Evolutionary conservation across 768 basidiomycete genomes (phyloP).

Genomic region (Suillus bovinus): DNA sequence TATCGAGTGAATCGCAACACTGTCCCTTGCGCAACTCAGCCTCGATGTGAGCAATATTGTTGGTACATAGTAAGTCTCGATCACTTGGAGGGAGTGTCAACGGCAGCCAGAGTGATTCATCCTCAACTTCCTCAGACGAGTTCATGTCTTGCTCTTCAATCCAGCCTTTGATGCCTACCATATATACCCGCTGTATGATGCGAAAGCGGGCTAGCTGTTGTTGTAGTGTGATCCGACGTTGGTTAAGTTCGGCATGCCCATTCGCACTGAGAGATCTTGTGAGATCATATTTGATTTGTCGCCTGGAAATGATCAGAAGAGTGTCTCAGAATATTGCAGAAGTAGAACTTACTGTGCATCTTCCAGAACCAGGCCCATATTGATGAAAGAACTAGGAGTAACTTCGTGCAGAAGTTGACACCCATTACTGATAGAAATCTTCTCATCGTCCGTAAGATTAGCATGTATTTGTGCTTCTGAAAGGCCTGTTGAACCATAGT

Average conservation of each 20-base stretch:
- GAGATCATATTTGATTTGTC: slow-evolving; percentile 16
- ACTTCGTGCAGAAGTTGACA: too few relatives aligned
- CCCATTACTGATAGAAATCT: too few relatives aligned
- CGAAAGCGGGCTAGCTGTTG: slow-evolving; percentile 10
- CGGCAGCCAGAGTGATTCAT: slow-evolving; percentile 8
- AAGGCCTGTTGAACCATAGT: too few relatives aligned
- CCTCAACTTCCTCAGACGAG: slow-evolving; percentile 3
- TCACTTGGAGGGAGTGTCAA: neutral
- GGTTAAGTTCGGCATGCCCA: slow-evolving; percentile 1
- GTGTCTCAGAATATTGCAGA: too few relatives aligned
- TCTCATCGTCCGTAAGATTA: too few relatives aligned
- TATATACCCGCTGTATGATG: neutral
- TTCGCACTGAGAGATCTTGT: neutral
- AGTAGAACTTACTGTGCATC: too few relatives aligned
- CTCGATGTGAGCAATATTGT: too few relatives aligned
- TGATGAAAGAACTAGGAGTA: too few relatives aligned
- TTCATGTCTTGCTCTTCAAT: neutral
- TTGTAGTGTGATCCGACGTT: slow-evolving; percentile 2
- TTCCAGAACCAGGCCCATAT: too few relatives aligned
- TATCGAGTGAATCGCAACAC: too few relatives aligned
- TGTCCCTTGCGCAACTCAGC: too few relatives aligned
- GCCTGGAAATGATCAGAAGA: neutral
- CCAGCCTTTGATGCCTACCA: neutral
- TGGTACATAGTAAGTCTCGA: slow-evolving; percentile 8
- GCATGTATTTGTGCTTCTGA: too few relatives aligned